Conservation (phyloP, 1,284 basidiomycete genomes). For the Pyrrhoderma noxium region DNA sequence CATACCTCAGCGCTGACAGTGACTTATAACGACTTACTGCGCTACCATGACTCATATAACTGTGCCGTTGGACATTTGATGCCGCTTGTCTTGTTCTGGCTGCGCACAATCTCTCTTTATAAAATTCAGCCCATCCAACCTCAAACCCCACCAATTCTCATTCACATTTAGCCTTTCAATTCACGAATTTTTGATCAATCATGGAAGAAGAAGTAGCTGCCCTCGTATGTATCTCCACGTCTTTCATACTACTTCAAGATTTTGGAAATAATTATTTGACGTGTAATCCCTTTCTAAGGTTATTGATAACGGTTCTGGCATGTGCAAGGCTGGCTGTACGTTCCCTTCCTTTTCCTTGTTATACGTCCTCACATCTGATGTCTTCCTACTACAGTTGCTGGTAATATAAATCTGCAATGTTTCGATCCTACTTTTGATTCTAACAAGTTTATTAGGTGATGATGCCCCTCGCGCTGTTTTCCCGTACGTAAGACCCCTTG, state of each 20-base stretch:
- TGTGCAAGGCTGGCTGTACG: slow-evolving; percentile 64
- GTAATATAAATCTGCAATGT: slow-evolving; percentile 19
- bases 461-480: slow-evolving; percentile 74
- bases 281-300: slow-evolving; percentile 29
- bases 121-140: too few species aligned
- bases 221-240: slow-evolving; percentile 28
- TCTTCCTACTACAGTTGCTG: slow-evolving; percentile 27
- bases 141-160: too few species aligned
- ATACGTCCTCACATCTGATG: slow-evolving; percentile 14
- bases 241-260: too few species aligned
- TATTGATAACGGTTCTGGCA: slow-evolving; percentile 61
- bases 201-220: slow-evolving; percentile 43
- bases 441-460: slow-evolving; percentile 41
- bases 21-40: too few species aligned
- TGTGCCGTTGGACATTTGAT: too few species aligned
- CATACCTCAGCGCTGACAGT: too few species aligned
- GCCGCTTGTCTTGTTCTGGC: too few species aligned
- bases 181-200: slow-evolving; percentile 15
- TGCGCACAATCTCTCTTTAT: too few species aligned
- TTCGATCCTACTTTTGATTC: not conserved
- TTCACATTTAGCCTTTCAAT: too few species aligned
- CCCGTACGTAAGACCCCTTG: slow-evolving; percentile 38
- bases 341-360: slow-evolving; percentile 18
- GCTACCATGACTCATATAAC: too few species aligned
- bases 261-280: not conserved